These are phyloP conservation scores for Diaporthe nobilis DNA, from an alignment of 2,329 filamentous ascomycete genomes.

Conservation along the genomic window DNA sequence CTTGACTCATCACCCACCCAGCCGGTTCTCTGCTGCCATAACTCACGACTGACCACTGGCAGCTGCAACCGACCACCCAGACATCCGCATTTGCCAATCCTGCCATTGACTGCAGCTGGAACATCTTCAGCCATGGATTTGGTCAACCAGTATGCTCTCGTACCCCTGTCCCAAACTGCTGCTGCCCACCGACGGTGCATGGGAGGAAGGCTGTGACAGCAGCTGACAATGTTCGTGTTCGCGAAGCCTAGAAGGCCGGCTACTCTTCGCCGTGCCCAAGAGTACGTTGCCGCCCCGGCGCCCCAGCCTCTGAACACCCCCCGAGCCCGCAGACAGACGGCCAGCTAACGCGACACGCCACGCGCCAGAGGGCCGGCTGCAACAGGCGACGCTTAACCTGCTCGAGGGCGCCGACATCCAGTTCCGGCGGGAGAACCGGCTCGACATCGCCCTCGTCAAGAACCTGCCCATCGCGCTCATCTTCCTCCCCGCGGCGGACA, in stretches of 20 bases:
- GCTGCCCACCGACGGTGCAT: neutral
- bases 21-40: neutral
- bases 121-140: constrained; percentile 61
- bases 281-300: constrained; percentile 71
- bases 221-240: constrained; percentile 51
- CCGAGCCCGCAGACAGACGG: constrained; percentile 15
- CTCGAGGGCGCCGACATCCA: constrained; percentile 96
- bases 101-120: neutral
- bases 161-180: neutral
- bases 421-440: constrained; percentile 93
- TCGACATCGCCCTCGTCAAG: constrained; percentile 98
- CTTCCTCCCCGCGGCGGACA: constrained; percentile 97
- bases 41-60: constrained; percentile 22
- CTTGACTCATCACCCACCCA: constrained; percentile 38
- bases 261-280: constrained; percentile 98
- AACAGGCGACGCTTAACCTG: constrained; percentile 89
- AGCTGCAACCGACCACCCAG: neutral
- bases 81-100: neutral
- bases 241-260: constrained; percentile 86
- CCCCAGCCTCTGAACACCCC: neutral
- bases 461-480: constrained; percentile 96
- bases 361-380: constrained; percentile 86
- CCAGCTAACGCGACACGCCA: constrained; percentile 43
- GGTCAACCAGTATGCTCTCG: constrained; percentile 64
- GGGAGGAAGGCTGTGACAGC: constrained; percentile 36